Evolutionary conservation across 108 stramenopile species (phyloP).

Genomic region (Discostella stelligeroides): DNA sequence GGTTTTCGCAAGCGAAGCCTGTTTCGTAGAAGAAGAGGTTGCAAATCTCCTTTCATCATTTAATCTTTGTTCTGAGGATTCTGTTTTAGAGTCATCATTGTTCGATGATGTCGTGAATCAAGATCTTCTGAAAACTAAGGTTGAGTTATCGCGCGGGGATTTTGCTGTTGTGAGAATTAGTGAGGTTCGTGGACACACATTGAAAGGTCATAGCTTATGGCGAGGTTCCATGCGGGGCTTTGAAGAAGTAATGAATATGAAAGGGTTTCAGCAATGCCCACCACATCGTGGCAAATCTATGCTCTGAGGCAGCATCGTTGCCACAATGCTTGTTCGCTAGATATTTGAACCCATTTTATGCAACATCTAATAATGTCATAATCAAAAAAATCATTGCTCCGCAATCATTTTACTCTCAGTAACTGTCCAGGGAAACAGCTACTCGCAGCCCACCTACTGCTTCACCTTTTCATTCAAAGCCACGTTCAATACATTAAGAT

Average conservation of each 20-base stretch:
- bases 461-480: constrained; percentile 23
- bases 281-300: too few species aligned
- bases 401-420: too few species aligned
- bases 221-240: constrained; percentile 53
- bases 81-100: constrained; percentile 1
- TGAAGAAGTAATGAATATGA: constrained; percentile 30
- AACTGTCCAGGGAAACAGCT: too few species aligned
- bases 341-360: too few species aligned
- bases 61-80: not conserved
- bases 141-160: constrained; percentile 63
- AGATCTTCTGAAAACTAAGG: constrained; percentile 23
- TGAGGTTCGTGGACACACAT: constrained; percentile 79
- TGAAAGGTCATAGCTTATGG: constrained; percentile 75
- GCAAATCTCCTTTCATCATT: not conserved
- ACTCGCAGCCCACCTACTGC: too few species aligned
- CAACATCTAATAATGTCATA: too few species aligned
- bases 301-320: too few species aligned
- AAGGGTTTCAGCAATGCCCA: too few species aligned
- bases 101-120: not conserved
- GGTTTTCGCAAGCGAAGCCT: constrained; percentile 50
- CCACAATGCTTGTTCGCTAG: too few species aligned
- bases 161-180: constrained; percentile 81
- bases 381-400: too few species aligned
- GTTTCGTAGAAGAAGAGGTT: constrained; percentile 45
- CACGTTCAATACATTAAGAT: constrained; percentile 73